phyloP scores from a whole-genome alignment of 371 early-diverging fungal genomes.

The Haplosporangium sp. region DNA sequence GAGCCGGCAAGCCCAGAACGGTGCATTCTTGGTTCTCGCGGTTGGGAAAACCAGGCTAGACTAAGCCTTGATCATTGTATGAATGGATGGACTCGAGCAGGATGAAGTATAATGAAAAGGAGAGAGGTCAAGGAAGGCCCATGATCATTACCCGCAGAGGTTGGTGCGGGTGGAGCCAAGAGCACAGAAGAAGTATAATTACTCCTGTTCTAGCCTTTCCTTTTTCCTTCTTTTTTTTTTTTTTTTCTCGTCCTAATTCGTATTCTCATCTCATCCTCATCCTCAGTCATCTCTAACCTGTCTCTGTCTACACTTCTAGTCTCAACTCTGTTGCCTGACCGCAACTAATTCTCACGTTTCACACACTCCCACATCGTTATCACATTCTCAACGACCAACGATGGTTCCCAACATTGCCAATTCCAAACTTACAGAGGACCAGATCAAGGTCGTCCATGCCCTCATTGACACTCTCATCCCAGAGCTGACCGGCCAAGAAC shows the following conservation, averaged over 20 bases:
- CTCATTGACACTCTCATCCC: slow-evolving; percentile 63
- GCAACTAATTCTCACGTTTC: too few species aligned
- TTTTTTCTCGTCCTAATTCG: neutral
- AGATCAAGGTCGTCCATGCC: slow-evolving; percentile 58
- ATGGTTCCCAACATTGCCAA: slow-evolving; percentile 21
- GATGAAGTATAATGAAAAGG: too few species aligned
- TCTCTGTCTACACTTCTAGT: too few species aligned
- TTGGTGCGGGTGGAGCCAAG: neutral
- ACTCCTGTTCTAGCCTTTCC: neutral
- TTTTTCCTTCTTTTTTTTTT: neutral
- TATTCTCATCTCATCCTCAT: neutral
- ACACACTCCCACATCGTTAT: neutral
- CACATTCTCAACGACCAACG: neutral
- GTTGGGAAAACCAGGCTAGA: too few species aligned
- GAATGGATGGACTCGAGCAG: too few species aligned
- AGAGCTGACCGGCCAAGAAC: slow-evolving; percentile 50
- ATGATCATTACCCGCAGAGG: too few species aligned
- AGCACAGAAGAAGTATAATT: neutral
- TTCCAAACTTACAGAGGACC: slow-evolving; percentile 51
- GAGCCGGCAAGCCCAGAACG: neutral
- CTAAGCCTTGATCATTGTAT: too few species aligned
- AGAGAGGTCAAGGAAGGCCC: too few species aligned
- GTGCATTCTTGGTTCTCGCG: neutral
- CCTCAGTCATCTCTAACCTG: neutral
- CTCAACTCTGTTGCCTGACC: neutral